Percentiles rank a stretch among this genome's conserved stretches.
Conservation (phyloP, 371 early-diverging fungal genomes). For the Mucor lusitanicus region DNA sequence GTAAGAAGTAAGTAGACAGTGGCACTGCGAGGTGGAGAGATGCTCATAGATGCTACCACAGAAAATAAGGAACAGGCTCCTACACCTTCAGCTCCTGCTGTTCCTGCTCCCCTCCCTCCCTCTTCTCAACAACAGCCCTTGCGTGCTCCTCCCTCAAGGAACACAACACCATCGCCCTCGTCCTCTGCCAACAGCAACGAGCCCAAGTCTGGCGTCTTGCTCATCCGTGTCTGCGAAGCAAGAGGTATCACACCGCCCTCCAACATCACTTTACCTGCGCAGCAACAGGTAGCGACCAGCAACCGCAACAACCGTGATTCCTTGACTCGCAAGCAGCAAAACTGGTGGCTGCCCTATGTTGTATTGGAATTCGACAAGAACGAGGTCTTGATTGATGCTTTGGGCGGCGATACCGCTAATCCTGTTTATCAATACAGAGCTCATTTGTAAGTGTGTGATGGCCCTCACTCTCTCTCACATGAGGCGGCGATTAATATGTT, state of each 20-base stretch:
- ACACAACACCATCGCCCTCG: background rate
- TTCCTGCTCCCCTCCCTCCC: background rate
- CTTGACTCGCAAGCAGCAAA: conserved; percentile 64
- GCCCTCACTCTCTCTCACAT: background rate
- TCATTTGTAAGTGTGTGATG: conserved; percentile 84
- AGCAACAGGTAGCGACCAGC: background rate
- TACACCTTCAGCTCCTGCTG: background rate
- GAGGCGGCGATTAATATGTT: background rate
- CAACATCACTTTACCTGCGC: conserved; percentile 24
- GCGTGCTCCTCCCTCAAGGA: background rate
- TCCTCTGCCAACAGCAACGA: conserved; percentile 5
- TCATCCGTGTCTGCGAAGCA: conserved; percentile 84
- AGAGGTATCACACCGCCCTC: conserved; percentile 61
- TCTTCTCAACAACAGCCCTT: background rate
- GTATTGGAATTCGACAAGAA: conserved; percentile 95
- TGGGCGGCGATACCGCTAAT: conserved; percentile 73
- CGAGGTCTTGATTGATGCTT: conserved; percentile 82
- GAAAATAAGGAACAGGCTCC: background rate
- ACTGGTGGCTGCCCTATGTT: conserved; percentile 83
- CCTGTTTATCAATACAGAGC: conserved; percentile 87
- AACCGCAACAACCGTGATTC: conserved; percentile 62
- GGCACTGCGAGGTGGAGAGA: background rate
- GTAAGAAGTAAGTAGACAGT: background rate
- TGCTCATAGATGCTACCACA: background rate
- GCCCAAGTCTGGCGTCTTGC: conserved; percentile 68